Conservation (phyloP, 139 green algal genomes). For the Pleodorina starrii region DNA sequence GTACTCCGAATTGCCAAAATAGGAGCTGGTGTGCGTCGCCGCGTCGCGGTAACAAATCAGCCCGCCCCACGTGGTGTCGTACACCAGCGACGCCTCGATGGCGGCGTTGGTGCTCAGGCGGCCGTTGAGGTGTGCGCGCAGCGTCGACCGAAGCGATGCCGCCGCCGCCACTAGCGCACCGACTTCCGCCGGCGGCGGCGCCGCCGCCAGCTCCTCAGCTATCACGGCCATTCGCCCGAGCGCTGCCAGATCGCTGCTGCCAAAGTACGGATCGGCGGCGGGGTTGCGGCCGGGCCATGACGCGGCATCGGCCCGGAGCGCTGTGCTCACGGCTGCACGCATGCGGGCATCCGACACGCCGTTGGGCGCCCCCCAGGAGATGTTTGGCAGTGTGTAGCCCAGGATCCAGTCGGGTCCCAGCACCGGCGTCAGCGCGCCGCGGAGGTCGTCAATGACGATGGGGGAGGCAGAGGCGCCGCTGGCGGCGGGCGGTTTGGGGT, state of each 20-base stretch:
- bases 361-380: constrained; percentile 18
- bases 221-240: constrained; percentile 61
- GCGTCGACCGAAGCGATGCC: background rate
- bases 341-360: background rate
- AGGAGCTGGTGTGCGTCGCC: background rate
- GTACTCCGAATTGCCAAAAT: constrained; percentile 64
- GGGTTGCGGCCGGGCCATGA: background rate
- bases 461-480: background rate
- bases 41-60: constrained; percentile 1
- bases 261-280: constrained; percentile 55
- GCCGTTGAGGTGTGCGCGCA: background rate
- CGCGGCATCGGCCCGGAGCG: background rate
- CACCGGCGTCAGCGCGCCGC: constrained; percentile 3
- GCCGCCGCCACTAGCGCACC: background rate
- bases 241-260: constrained; percentile 49
- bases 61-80: constrained; percentile 52
- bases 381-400: background rate
- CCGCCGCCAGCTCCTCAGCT: constrained; percentile 54
- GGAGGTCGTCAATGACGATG: background rate
- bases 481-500: background rate
- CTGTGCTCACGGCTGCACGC: background rate
- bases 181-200: too few species aligned
- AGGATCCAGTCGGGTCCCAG: background rate
- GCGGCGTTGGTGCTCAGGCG: background rate
- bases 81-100: constrained; percentile 17